phyloP scores from a whole-genome alignment of 805 yeast species.

The Lipomyces yamadae region DNA sequence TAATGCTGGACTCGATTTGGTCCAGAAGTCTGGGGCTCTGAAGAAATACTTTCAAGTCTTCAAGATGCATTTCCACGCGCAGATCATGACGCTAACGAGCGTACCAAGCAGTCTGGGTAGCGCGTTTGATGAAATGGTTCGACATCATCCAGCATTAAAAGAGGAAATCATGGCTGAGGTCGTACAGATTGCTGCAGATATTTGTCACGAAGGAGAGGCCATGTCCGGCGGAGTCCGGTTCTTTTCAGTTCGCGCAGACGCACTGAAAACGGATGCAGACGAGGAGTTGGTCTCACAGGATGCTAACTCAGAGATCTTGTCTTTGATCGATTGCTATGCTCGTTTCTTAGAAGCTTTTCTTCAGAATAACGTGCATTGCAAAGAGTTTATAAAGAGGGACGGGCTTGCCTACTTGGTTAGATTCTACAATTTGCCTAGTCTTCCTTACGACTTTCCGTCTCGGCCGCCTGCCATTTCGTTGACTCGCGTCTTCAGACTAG shows the following conservation, averaged over 20 bases:
- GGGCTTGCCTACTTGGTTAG: conserved; percentile 39
- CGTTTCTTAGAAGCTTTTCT: conserved; percentile 43
- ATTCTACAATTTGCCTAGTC: conserved; percentile 37
- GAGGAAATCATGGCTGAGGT: conserved; percentile 57
- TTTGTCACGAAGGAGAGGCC: conserved; percentile 16
- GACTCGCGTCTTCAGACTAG: conserved; percentile 25
- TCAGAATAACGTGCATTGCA: conserved; percentile 42
- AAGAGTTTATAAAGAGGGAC: conserved; percentile 41
- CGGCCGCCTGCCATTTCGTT: conserved; percentile 37
- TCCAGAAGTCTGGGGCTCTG: conserved; percentile 51
- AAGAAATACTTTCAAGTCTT: conserved; percentile 57
- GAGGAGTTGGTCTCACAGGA: conserved; percentile 30
- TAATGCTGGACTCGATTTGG: conserved; percentile 66
- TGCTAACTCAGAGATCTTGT: conserved; percentile 30
- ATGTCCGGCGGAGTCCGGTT: conserved; percentile 35
- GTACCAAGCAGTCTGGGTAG: conserved; percentile 63
- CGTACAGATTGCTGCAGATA: conserved; percentile 20
- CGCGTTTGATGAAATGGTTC: conserved; percentile 75
- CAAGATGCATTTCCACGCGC: conserved; percentile 55
- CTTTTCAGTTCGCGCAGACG: conserved; percentile 30
- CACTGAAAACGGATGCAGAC: conserved; percentile 33
- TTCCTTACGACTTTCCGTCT: conserved; percentile 45
- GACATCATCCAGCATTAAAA: conserved; percentile 80
- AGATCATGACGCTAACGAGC: conserved; percentile 59
- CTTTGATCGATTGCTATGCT: conserved; percentile 32